Base-by-base conservation (phyloP, 306 rosid species). In the Mimosa pudica region DNA sequence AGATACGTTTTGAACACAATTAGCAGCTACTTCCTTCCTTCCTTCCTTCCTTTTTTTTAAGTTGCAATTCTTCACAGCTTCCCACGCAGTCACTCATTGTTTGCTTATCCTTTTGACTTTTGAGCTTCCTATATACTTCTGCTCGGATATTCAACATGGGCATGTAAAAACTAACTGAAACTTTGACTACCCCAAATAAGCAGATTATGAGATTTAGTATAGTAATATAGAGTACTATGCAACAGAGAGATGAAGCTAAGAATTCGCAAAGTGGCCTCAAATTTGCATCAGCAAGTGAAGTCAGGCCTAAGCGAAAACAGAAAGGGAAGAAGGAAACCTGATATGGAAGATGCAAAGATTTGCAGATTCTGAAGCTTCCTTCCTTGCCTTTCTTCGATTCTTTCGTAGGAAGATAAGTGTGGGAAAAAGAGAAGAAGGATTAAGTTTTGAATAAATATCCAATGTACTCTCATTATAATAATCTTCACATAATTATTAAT, bases 41-140 rank as follows among this genome's bases (percentile, higher is more conserved):
- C n/a, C n/a, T 20, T 18, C 24, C 20, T 58, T 58, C 1, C 14
- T 54, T 54, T 0, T 54, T 6, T 6, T 9, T 2, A 62, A 30
- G 42, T 32, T 3, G 12, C n/a, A 9, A 12, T 11, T 9, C 42
- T 33, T 62, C 17, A 62, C 9, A 62, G 68, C 42, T 64, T 36
- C 46, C 46, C 5, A 7, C 20, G 7, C 10, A 64, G 10, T 64
- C n/a, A 38, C 30, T 35, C 13, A 14, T 10, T 11, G 36, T 36
- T 36, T 16, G 6, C 47, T 66, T 8, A 66, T 66, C 48, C 71
- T 66, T 38, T 66, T 16, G 48, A 66, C 71, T 66, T 38, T 66
- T 16, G 48, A 66, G 71, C 49, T 38, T 14, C 32, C 30, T 38
- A 66, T 38, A 66, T 17, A 10, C 48, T 38, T 38, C 36, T 12